Evolutionary conservation across 257 asterid genomes (phyloP), one percentile per base, ranked within the genome.

Genomic region (Solanum megistacrolobum): DNA sequence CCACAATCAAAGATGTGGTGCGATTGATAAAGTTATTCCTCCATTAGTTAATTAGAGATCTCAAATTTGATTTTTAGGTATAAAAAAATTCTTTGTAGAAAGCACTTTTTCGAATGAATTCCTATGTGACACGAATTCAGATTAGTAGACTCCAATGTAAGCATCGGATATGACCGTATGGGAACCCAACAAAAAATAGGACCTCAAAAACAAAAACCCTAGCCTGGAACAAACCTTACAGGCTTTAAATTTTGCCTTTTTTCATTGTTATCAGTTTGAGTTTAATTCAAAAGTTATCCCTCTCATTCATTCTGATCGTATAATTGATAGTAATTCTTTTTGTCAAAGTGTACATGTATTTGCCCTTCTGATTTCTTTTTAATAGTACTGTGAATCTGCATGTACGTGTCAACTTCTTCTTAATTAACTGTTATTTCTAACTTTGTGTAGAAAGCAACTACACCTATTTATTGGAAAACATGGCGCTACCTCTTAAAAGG

Each of bases 381-480:
- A 76, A 41, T 79, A 8, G 71, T n/a, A n/a, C 66, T 55, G n/a
- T 41, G 27, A 27, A 29, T 46, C 14, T 81, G 66, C 85, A 81
- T 27, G 85, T 43, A 79, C 86, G 71, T 82, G 86, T 48, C 86
- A 82, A 82, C 86, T 48, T 82, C 71, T 48, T 82, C 43, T 82
- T 48, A 48, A 74, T 82, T 48, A 46, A 1, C 85, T 81, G 29
- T 65, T 46, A 16, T 82, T 29, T 82, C 86, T 48, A 29, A 48
- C 69, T 82, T 82, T 82, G 86, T 21, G 1, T 48, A 82, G 86
- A 82, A 48, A 82, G 71, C 86, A 82, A 48, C 43, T 82, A 27
- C 69, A 48, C 71, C 31, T 48, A 48, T 82, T 82, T 82, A 48
- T 48, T 31, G 86, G 36, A 82, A 82, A 46, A 14, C 23, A 48